Evolutionary conservation across 2,329 filamentous ascomycete genomes (phyloP).

Genomic region (Cyphellophora europaea): DNA sequence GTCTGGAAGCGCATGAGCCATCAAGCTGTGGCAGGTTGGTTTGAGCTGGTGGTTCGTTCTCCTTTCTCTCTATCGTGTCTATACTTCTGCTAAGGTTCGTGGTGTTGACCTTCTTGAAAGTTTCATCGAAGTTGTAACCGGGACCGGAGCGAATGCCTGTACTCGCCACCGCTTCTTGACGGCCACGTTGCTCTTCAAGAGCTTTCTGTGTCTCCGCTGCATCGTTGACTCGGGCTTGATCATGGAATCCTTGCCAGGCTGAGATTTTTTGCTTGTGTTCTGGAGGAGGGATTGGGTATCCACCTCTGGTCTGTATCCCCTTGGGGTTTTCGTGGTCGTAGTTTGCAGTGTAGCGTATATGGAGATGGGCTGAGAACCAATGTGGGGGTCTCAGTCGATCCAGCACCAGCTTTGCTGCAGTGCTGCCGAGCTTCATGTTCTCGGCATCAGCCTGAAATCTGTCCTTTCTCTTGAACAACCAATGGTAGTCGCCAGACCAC

Average conservation of each 20-base stretch:
- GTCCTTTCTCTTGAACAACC: conserved; percentile 64
- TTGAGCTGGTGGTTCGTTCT: background rate
- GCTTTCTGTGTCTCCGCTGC: conserved; percentile 24
- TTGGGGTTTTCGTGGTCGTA: conserved; percentile 36
- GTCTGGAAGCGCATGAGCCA: conserved; percentile 12
- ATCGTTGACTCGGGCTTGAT: conserved; percentile 23
- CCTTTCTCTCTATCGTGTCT: conserved; percentile 1
- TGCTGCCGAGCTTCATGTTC: conserved; percentile 66
- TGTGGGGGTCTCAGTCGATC: conserved; percentile 70
- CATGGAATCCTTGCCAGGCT: conserved; percentile 31
- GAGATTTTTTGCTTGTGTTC: conserved; percentile 16
- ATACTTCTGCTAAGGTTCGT: conserved; percentile 6
- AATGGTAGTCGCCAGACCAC: conserved; percentile 59
- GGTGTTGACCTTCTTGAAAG: conserved; percentile 28
- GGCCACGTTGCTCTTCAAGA: conserved; percentile 18
- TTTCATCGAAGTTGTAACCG: conserved; percentile 8
- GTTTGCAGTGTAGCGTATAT: conserved; percentile 71
- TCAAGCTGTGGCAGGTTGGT: conserved; percentile 12
- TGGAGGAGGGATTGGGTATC: conserved; percentile 3
- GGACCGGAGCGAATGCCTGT: background rate
- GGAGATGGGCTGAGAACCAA: conserved; percentile 93
- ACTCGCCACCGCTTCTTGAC: conserved; percentile 1
- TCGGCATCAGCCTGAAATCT: conserved; percentile 67
- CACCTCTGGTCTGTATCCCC: conserved; percentile 1
- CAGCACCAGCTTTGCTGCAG: conserved; percentile 70